Percentiles rank a stretch among this genome's conserved stretches.
phyloP scores from a whole-genome alignment of 164 flowering plant species.

The Aristolochia fimbriata region DNA sequence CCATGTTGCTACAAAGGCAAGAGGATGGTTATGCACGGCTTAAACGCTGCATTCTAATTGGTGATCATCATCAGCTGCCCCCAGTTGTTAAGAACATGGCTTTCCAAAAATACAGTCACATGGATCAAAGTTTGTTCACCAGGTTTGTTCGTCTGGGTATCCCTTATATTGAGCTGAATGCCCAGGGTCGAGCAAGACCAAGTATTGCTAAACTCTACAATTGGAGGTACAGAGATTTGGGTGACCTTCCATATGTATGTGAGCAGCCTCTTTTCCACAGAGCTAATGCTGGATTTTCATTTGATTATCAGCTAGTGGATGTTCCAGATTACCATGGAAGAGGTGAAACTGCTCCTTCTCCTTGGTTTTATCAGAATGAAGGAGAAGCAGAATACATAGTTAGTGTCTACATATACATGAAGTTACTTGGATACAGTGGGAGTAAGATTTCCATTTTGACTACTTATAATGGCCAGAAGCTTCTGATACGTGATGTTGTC shows the following conservation, averaged over 20 bases:
- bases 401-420: constrained; percentile 92
- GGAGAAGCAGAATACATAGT: constrained; percentile 97
- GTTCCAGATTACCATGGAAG: constrained; percentile 87
- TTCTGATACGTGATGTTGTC: constrained; percentile 92
- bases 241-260: constrained; percentile 80
- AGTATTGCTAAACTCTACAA: constrained; percentile 87
- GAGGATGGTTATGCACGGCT: constrained; percentile 97
- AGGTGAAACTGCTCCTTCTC: constrained; percentile 96
- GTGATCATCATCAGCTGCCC: constrained; percentile 99
- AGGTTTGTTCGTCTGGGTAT: constrained; percentile 95
- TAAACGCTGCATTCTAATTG: constrained; percentile 94
- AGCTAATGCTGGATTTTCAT: constrained; percentile 91
- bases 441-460: constrained; percentile 92
- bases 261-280: constrained; percentile 51
- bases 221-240: constrained; percentile 93
- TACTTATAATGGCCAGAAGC: constrained; percentile 96
- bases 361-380: constrained; percentile 98
- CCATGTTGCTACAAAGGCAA: constrained; percentile 95
- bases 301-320: constrained; percentile 87
- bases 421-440: constrained; percentile 87
- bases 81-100: constrained; percentile 99
- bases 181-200: constrained; percentile 98
- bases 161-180: constrained; percentile 97
- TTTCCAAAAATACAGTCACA: constrained; percentile 98
- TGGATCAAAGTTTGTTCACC: constrained; percentile 97